phyloP scores from a whole-genome alignment of 805 yeast species.

The Yarrowia sp. region DNA sequence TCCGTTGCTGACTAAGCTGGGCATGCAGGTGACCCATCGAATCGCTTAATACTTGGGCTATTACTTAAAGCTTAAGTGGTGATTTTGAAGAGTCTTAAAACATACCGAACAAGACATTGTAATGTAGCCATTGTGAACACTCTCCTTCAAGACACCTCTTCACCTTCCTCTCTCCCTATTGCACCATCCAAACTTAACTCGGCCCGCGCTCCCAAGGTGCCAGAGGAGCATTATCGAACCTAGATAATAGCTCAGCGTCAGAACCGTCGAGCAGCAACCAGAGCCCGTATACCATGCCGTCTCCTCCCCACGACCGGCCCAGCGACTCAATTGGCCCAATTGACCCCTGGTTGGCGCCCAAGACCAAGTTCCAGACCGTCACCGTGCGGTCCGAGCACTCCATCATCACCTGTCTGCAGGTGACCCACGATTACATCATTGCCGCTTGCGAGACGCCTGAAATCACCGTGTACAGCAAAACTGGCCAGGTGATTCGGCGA shows the following conservation, averaged over 20 bases:
- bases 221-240: slow-evolving; percentile 33
- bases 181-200: slow-evolving; percentile 16
- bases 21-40: too few species aligned
- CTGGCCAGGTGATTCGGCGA: slow-evolving; percentile 64
- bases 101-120: too few species aligned
- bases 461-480: slow-evolving; percentile 53
- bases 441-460: slow-evolving; percentile 55
- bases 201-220: slow-evolving; percentile 27
- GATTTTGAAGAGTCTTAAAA: too few species aligned
- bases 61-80: too few species aligned
- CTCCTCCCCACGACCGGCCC: neutral
- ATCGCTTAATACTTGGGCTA: too few species aligned
- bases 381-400: slow-evolving; percentile 46
- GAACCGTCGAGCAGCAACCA: slow-evolving; percentile 12
- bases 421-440: slow-evolving; percentile 51
- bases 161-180: too few species aligned
- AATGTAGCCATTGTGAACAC: too few species aligned
- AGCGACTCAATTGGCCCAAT: slow-evolving; percentile 33
- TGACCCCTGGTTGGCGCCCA: slow-evolving; percentile 34
- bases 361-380: slow-evolving; percentile 20
- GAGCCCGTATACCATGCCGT: neutral
- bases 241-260: slow-evolving; percentile 32
- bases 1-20: too few species aligned
- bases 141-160: too few species aligned
- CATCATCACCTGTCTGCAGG: slow-evolving; percentile 53